Evolutionary conservation across 306 rosid species (phyloP), one percentile per base, ranked within the genome.

Genomic region (Cucumis cinereus): DNA sequence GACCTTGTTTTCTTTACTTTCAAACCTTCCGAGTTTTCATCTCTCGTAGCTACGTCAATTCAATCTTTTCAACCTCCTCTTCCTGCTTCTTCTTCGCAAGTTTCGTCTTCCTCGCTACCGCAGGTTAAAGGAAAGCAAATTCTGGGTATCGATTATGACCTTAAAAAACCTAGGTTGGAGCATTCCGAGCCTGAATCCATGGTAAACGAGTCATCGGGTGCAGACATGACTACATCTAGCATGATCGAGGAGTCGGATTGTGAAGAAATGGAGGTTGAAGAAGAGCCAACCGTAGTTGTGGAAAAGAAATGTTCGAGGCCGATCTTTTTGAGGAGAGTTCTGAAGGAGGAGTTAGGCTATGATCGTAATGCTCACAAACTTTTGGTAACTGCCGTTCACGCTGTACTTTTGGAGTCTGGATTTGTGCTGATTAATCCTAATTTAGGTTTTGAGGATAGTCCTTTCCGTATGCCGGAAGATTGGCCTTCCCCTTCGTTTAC

Each of bases 1-100:
- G 98, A 90, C 77, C 96, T 93, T 61, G 40, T 93, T 58, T 90
- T 88, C 87, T 91, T 87, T 87, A 77, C 92, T 17, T 22, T 86
- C 60, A 75, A 87, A 73, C 82, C 96, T 9, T 56, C 70, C 22
- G 79, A 14, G 15, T 64, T 76, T 52, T 57, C 73, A 4, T 57
- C 64, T 30, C 38, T 5, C 22, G 50, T 26, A 49, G 24, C 1
- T 28, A 17, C 47, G 19, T 17, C 60, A 5, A 72, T 72, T 72
- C 76, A 52, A 26, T 45, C 41, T 41, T 45, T 76, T 53, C 77
- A 55, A 82, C 8, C 40, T 61, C 79, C 19, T 28, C 40, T 60
- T 17, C 45, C 64, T 2, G 28, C 24, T 47, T 6, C 76, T 19
- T 22, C 36, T 60, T 17, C 71, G 38, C 69, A n/a, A 53, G 50